Evolutionary conservation across 805 yeast species (phyloP).

Genomic region (Myxozyma lipomycoides): DNA sequence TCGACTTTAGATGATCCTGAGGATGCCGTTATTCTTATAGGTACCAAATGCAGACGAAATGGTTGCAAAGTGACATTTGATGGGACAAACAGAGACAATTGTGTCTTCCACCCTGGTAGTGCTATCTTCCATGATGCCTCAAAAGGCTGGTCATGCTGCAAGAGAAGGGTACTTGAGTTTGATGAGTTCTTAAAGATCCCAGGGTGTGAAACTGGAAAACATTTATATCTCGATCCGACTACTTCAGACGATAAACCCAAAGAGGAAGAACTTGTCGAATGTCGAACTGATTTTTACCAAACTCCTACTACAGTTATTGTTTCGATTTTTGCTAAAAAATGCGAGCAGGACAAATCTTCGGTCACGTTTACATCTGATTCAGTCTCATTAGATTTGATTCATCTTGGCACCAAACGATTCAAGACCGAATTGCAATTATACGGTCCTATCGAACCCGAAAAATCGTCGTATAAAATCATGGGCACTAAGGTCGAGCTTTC

Average conservation of each 20-base stretch:
- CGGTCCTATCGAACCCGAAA: constrained; percentile 30
- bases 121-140: constrained; percentile 32
- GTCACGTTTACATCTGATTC: constrained; percentile 19
- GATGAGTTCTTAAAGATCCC: constrained; percentile 30
- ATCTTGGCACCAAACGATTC: constrained; percentile 26
- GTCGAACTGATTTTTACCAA: constrained; percentile 31
- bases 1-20: constrained; percentile 27
- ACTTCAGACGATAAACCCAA: constrained; percentile 1
- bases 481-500: constrained; percentile 31
- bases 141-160: constrained; percentile 33
- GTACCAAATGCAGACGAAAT: constrained; percentile 29
- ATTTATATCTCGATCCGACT: constrained; percentile 24
- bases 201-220: constrained; percentile 27
- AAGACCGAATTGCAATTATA: constrained; percentile 24
- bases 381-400: constrained; percentile 20
- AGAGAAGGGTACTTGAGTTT: constrained; percentile 30
- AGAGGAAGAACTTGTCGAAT: constrained; percentile 22
- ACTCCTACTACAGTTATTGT: constrained; percentile 32
- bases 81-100: constrained; percentile 27
- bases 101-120: constrained; percentile 30
- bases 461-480: constrained; percentile 28
- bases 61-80: constrained; percentile 24
- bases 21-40: constrained; percentile 28
- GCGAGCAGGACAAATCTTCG: constrained; percentile 27
- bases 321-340: constrained; percentile 30